Evolutionary conservation across 345 rosid species (phyloP), one percentile per base, ranked within the genome.

Genomic region (Euphorbia lathyris): DNA sequence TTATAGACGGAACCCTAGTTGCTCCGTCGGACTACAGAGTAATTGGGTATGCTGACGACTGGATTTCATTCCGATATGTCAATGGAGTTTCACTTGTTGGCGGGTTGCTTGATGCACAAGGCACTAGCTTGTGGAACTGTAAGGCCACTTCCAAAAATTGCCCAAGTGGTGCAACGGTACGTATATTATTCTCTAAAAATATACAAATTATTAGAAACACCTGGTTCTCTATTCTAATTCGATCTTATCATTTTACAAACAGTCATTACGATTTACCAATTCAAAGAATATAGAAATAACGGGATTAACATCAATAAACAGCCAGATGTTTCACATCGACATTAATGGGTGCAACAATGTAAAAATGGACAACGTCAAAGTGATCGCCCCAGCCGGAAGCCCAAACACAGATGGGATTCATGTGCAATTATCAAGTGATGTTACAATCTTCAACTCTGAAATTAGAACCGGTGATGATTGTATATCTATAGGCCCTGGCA

Each of bases 401-500:
- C 95, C 93, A 29, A 94, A 94, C 82, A 94, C 97, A 0, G 96
- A 91, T 12, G 95, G 98, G 1, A 91, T 94, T 60, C 98, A 94
- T 61, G 75, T 94, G 7, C 69, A 80, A 30, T 45, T 30, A 29
- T 91, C 97, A n/a, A 78, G 68, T 1, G 78, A 78, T 2, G 88
- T 94, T 36, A 77, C 83, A 4, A 82, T 94, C 38, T 32, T 81
- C 34, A 80, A 81, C 80, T 74, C 96, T 19, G 83, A 29, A 80
- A 89, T 94, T 7, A 82, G 79, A 38, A 91, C 97, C 0, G 98
- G 98, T 0, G 97, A 94, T 22, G 98, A 94, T 25, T 91, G 98
- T 63, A 66, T 93, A 73, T 93, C 98, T 0, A 72, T 93, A 1
- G 94, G 97, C 32, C 91, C 96, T 13, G 97, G 95, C 9, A 72